These are phyloP conservation scores for Trichosanthes truncata DNA, from an alignment of 306 rosid genomes.

Conservation along the genomic window DNA sequence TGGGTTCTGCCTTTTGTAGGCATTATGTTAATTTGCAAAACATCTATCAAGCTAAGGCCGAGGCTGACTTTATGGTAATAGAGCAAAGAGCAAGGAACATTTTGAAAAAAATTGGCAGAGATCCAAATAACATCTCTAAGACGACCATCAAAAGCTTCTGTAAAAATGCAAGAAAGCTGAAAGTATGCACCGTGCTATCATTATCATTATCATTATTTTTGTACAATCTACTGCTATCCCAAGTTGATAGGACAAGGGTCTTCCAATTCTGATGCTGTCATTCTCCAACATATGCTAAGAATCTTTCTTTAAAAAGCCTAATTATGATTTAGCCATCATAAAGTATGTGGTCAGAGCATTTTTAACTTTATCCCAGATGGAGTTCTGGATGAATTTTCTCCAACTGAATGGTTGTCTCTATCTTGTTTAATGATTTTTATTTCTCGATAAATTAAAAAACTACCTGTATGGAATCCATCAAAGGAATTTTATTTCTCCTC, in stretches of 20 bases:
- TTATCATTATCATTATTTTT: not conserved
- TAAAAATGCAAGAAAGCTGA: constrained; percentile 89
- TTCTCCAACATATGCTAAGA: not conserved
- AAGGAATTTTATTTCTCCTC: not conserved
- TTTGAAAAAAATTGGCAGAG: constrained; percentile 77
- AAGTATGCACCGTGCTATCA: constrained; percentile 29
- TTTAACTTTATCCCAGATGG: not conserved
- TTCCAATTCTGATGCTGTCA: not conserved
- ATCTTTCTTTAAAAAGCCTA: too few relatives aligned
- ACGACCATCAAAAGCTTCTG: constrained; percentile 71
- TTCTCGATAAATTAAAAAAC: not conserved
- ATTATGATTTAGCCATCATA: not conserved
- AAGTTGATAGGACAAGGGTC: not conserved
- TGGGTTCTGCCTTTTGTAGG: constrained; percentile 39
- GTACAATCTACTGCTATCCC: not conserved
- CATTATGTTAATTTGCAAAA: constrained; percentile 78
- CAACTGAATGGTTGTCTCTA: not conserved
- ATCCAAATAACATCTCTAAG: constrained; percentile 69
- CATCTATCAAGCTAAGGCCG: constrained; percentile 87
- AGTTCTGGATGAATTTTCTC: not conserved
- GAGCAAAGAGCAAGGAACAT: constrained; percentile 53
- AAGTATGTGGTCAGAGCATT: not conserved
- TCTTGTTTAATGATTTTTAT: not conserved
- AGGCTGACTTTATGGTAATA: constrained; percentile 73
- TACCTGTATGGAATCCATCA: not conserved